phyloP scores from a whole-genome alignment of 768 basidiomycete genomes.

The Hericium erinaceus region DNA sequence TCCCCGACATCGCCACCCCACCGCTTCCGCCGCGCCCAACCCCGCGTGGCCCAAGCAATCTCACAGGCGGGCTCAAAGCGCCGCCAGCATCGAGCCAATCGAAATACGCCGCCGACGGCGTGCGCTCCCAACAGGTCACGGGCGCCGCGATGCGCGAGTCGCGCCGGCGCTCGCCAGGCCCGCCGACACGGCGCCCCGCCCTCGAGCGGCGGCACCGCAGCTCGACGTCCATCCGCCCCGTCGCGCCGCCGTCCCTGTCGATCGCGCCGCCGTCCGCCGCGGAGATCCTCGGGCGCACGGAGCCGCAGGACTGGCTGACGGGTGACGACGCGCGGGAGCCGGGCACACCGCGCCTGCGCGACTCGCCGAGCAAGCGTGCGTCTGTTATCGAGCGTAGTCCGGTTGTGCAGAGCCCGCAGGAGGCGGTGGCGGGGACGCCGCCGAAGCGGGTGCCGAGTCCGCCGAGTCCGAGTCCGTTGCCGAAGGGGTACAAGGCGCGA shows the following conservation, averaged over 20 bases:
- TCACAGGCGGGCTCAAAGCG: not conserved
- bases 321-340: constrained; percentile 40
- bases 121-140: constrained; percentile 49
- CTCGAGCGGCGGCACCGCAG: constrained; percentile 41
- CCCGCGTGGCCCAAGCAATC: not conserved
- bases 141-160: constrained; percentile 42
- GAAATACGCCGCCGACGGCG: constrained; percentile 23
- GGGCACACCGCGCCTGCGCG: constrained; percentile 43
- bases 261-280: constrained; percentile 16
- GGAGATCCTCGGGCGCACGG: constrained; percentile 19
- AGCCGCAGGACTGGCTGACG: constrained; percentile 64
- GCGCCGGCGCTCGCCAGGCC: constrained; percentile 4
- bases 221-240: constrained; percentile 20
- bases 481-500: constrained; percentile 3
- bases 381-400: constrained; percentile 43
- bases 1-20: constrained; percentile 20
- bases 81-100: not conserved
- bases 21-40: constrained; percentile 7
- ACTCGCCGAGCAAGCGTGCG: constrained; percentile 65
- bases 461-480: constrained; percentile 3
- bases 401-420: constrained; percentile 20
- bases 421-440: constrained; percentile 10
- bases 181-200: constrained; percentile 29
- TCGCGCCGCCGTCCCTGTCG: not conserved
- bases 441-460: not conserved